Evolutionary conservation across 108 stramenopile species (phyloP).

Genomic region (Cyclotella sp.): DNA sequence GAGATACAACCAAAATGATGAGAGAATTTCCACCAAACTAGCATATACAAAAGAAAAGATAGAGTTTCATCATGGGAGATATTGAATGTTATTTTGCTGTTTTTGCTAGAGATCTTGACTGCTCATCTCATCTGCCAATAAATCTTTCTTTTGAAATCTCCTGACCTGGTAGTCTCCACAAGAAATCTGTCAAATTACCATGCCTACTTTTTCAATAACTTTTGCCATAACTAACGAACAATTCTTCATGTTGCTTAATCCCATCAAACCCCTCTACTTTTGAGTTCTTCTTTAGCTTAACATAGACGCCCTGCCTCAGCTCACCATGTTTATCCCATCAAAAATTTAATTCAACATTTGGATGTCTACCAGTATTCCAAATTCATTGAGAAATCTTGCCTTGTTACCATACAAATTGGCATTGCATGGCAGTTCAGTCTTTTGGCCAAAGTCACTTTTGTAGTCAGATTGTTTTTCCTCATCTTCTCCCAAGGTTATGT

Average conservation of each 20-base stretch:
- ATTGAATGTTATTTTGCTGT: too few species aligned
- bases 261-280: constrained; percentile 39
- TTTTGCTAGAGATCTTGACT: too few species aligned
- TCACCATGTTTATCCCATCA: constrained; percentile 36
- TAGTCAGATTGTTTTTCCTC: constrained; percentile 41
- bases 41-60: too few species aligned
- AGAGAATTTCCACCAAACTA: too few species aligned
- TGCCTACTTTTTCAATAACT: constrained; percentile 44
- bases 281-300: constrained; percentile 34
- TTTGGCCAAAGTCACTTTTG: constrained; percentile 39
- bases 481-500: constrained; percentile 39
- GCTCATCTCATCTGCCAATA: too few species aligned
- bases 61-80: too few species aligned
- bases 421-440: constrained; percentile 35
- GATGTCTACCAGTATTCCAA: constrained; percentile 35
- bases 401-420: constrained; percentile 40
- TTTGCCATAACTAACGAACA: constrained; percentile 44
- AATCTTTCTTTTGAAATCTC: constrained; percentile 7
- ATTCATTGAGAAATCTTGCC: constrained; percentile 52
- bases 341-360: constrained; percentile 39
- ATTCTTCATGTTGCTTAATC: constrained; percentile 40
- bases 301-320: constrained; percentile 46
- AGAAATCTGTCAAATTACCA: constrained; percentile 46
- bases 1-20: too few species aligned
- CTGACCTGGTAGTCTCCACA: constrained; percentile 39